Conservation (phyloP, 306 rosid species). For the Dryas octopetala region DNA sequence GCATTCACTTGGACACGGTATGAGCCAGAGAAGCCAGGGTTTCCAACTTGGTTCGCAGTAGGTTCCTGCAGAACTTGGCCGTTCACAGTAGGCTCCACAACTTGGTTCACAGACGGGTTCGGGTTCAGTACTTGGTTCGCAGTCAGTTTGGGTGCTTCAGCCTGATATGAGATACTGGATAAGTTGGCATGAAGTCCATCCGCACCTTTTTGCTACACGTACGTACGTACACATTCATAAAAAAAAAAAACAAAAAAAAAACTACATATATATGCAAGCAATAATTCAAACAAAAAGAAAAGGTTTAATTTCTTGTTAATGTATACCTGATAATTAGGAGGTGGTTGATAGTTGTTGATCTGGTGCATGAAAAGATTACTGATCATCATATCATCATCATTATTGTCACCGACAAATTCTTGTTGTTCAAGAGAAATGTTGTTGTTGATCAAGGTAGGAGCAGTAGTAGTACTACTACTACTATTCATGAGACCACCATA, state of each 20-base stretch:
- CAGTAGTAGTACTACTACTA: not conserved
- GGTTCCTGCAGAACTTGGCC: slow-evolving; percentile 2
- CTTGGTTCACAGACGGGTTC: not conserved
- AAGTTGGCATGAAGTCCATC: slow-evolving; percentile 6
- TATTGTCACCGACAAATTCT: not conserved
- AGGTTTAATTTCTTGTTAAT: not conserved
- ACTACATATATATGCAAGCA: not conserved
- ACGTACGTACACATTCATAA: not conserved
- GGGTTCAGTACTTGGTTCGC: too few relatives aligned
- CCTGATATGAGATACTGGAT: not conserved
- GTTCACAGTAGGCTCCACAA: not conserved
- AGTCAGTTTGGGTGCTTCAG: not conserved
- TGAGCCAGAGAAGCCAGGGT: slow-evolving; percentile 9
- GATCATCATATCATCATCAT: slow-evolving; percentile 11
- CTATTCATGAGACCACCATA: not conserved
- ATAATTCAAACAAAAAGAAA: not conserved
- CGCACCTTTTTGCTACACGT: slow-evolving; percentile 20
- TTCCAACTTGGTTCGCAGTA: slow-evolving; percentile 2
- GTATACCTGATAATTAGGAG: not conserved
- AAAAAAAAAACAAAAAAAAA: too few relatives aligned
- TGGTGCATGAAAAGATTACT: slow-evolving; percentile 11
- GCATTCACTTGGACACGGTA: slow-evolving; percentile 5
- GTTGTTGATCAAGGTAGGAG: not conserved
- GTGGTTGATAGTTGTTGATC: slow-evolving; percentile 3
- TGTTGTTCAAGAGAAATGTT: not conserved